Percentiles rank a stretch among this genome's conserved stretches.
These are phyloP conservation scores for Theobroma grandiflorum DNA, from an alignment of 441 rosid species.

Conservation along the genomic window DNA sequence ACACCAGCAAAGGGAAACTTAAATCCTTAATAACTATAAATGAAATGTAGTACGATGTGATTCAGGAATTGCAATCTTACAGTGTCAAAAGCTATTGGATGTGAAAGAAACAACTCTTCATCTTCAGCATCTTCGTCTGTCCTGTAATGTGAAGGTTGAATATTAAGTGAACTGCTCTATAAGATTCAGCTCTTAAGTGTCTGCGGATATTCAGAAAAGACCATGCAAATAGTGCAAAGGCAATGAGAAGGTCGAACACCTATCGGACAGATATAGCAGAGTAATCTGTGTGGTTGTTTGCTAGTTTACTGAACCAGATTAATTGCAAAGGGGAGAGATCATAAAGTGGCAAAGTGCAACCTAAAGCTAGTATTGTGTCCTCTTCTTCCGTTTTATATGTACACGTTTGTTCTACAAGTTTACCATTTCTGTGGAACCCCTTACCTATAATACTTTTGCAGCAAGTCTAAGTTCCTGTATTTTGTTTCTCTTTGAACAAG, in stretches of 20 bases:
- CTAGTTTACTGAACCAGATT: background rate
- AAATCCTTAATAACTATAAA: background rate
- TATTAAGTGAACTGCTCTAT: slow-evolving; percentile 5
- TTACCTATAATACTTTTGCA: slow-evolving; percentile 71
- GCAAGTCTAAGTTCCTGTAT: slow-evolving; percentile 54
- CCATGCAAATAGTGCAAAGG: background rate
- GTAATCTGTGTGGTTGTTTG: background rate
- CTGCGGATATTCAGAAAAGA: background rate
- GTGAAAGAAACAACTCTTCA: slow-evolving; percentile 53
- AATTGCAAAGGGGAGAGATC: slow-evolving; percentile 7
- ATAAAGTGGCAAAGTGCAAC: slow-evolving; percentile 9
- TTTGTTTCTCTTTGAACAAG: slow-evolving; percentile 63
- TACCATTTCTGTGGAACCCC: background rate
- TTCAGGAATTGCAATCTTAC: slow-evolving; percentile 36
- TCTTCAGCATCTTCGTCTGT: slow-evolving; percentile 58
- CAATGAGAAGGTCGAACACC: background rate
- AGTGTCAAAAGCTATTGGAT: slow-evolving; percentile 28
- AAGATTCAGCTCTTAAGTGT: slow-evolving; percentile 16
- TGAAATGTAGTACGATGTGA: background rate
- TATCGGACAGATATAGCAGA: background rate
- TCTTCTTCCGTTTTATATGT: background rate
- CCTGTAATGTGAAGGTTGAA: slow-evolving; percentile 42
- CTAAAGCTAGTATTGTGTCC: background rate
- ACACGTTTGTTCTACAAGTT: background rate
- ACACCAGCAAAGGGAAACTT: background rate